These are phyloP conservation scores for Cercospora canescens DNA, from an alignment of 2,329 filamentous ascomycete species.

Conservation along the genomic window DNA sequence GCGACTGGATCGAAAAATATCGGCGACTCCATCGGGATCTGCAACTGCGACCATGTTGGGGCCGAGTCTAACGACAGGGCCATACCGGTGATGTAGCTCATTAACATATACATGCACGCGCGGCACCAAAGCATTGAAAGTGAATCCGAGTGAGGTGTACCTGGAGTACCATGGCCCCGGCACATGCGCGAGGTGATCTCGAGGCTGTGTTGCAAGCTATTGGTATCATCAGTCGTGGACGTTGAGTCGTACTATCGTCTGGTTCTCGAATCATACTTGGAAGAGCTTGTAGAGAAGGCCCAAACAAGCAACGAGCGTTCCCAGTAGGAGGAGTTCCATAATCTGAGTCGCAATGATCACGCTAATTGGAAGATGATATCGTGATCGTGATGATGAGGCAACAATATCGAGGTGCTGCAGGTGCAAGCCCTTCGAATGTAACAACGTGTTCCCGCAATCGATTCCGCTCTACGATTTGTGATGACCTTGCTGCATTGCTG, in stretches of 20 bases:
- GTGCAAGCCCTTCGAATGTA: neutral
- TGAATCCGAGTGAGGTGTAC: slow-evolving; percentile 18
- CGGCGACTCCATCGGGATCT: slow-evolving; percentile 26
- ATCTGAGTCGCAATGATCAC: neutral
- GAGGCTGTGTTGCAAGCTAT: slow-evolving; percentile 8
- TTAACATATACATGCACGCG: slow-evolving; percentile 38
- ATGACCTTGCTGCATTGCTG: neutral
- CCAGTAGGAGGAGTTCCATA: slow-evolving; percentile 11
- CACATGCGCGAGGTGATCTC: slow-evolving; percentile 15
- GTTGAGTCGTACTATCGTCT: neutral
- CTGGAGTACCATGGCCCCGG: slow-evolving; percentile 25
- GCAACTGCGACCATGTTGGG: slow-evolving; percentile 32
- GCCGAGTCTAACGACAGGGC: slow-evolving; percentile 29
- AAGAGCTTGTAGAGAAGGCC: slow-evolving; percentile 9
- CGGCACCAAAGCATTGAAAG: slow-evolving; percentile 19
- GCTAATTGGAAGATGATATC: neutral
- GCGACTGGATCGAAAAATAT: slow-evolving; percentile 24
- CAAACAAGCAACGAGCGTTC: neutral
- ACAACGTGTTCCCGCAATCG: neutral
- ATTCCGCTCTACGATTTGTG: neutral
- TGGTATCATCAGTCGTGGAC: neutral
- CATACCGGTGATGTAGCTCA: slow-evolving; percentile 36
- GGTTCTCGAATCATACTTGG: neutral
- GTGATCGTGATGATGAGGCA: neutral
- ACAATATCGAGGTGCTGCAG: neutral